Base-by-base conservation (phyloP, 345 rosid species). In the Salix brachista region DNA sequence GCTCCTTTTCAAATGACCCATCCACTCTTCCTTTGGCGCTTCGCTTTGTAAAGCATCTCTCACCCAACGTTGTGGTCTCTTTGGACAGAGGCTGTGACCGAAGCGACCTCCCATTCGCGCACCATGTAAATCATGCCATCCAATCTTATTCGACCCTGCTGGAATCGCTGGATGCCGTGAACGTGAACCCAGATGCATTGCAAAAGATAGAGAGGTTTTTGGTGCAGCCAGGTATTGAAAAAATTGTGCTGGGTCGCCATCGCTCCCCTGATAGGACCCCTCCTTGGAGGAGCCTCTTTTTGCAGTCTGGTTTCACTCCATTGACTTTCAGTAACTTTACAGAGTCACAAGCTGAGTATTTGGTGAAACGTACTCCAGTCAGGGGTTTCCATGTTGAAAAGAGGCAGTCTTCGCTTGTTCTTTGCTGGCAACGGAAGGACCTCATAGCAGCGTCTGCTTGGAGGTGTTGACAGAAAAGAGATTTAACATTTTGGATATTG, bases 1-100 rank as follows among this genome's bases (percentile, higher is more conserved):
- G 85, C 39, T 82, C 91, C 19, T 92, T 90, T 69, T 87, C 91
- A 2, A 84, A 82, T 74, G 77, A 85, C 77, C 89, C 97, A 4
- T 83, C 89, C 0, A 76, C 75, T 32, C 87, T 92, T 19, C 77
- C 83, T 32, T 21, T 61, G 56, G 80, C 62, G 7, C 74, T 80
- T 60, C 74, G 83, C 3, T 80, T 72, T n/a, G 73, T 80, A 25
- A 80, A 73, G 70, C 83, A 80, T 32, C 65, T 80, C 2, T 80
- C 77, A 8, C 83, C 83, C 56, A 77, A 68, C 56, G 69, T 80
- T 26, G 75, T 80, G 46, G 80, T 72, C 65, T 80, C 83, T 48
- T 65, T 76, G 70, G 83, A 80, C 70, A 60, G 80, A 30, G 70
- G 80, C 25, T 80, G 75, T 16, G 77, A 80, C 19, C 64, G 80